A percentile compares a stretch with the other conserved stretches of the same genome.
Conservation (phyloP, 345 rosid species). For the Citrus trifoliata region DNA sequence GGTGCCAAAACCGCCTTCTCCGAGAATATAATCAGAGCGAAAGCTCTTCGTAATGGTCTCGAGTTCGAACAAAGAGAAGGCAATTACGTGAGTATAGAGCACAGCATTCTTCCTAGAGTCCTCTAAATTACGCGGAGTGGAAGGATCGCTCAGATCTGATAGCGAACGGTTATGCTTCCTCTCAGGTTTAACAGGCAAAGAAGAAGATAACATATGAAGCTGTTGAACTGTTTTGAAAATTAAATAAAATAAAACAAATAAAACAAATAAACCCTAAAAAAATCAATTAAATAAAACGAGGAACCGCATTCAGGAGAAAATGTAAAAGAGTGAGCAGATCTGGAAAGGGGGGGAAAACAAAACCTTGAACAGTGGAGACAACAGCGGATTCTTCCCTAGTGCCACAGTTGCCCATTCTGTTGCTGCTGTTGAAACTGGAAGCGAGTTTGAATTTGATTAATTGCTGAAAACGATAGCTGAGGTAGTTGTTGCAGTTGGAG, state of each 20-base stretch:
- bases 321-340: constrained; percentile 13
- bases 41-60: constrained; percentile 98
- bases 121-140: constrained; percentile 63
- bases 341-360: neutral
- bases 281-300: neutral
- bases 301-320: neutral
- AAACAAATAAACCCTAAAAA: neutral
- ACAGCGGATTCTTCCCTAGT: constrained; percentile 93
- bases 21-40: constrained; percentile 91
- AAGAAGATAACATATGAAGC: constrained; percentile 45
- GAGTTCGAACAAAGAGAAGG: constrained; percentile 81
- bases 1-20: constrained; percentile 96
- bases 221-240: constrained; percentile 56
- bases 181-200: constrained; percentile 27
- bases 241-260: neutral
- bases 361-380: constrained; percentile 84
- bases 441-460: neutral
- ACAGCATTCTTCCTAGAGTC: constrained; percentile 61
- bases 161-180: constrained; percentile 67
- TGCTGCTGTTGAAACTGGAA: neutral
- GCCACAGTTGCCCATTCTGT: constrained; percentile 89
- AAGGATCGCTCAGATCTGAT: constrained; percentile 92
- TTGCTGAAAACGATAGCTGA: neutral
- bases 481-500: constrained; percentile 3
- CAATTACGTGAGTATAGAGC: constrained; percentile 75